Percentiles rank a stretch among this genome's conserved stretches.
Conservation (phyloP, 306 rosid species). For the Sicyos edulis region DNA sequence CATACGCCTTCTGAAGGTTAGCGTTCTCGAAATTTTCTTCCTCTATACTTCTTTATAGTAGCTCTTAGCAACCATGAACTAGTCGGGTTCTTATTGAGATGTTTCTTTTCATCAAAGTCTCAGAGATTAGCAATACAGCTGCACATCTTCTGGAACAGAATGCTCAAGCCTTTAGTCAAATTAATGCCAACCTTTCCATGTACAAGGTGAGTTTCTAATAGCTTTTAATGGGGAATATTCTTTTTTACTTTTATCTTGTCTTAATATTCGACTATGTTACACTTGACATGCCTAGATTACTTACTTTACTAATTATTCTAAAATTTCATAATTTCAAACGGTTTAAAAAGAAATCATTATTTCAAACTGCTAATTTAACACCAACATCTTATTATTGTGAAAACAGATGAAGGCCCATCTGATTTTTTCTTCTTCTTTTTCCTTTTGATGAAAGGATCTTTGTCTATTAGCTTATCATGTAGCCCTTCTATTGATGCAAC, state of each 20-base stretch:
- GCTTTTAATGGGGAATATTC: neutral
- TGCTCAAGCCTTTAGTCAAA: conserved; percentile 72
- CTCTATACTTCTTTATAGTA: neutral
- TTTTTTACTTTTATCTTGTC: neutral
- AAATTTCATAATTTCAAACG: neutral
- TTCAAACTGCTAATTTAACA: neutral
- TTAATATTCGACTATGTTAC: neutral
- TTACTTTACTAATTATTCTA: neutral
- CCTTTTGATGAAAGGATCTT: conserved; percentile 11
- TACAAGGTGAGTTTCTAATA: conserved; percentile 60
- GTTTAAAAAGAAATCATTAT: no score
- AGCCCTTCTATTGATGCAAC: neutral
- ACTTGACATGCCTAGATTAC: neutral
- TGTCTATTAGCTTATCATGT: neutral
- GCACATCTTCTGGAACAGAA: conserved; percentile 83
- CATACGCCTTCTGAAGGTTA: conserved; percentile 61
- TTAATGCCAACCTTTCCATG: conserved; percentile 57
- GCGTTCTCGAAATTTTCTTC: conserved; percentile 20
- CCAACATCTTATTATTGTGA: neutral
- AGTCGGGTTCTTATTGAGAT: conserved; percentile 18
- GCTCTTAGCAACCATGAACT: neutral
- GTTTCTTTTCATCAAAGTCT: conserved; percentile 29
- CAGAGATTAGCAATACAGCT: conserved; percentile 61
- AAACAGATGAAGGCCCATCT: conserved; percentile 8
- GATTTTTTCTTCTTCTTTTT: neutral